phyloP scores from a whole-genome alignment of 345 rosid genomes.

The Arabis alpina region DNA sequence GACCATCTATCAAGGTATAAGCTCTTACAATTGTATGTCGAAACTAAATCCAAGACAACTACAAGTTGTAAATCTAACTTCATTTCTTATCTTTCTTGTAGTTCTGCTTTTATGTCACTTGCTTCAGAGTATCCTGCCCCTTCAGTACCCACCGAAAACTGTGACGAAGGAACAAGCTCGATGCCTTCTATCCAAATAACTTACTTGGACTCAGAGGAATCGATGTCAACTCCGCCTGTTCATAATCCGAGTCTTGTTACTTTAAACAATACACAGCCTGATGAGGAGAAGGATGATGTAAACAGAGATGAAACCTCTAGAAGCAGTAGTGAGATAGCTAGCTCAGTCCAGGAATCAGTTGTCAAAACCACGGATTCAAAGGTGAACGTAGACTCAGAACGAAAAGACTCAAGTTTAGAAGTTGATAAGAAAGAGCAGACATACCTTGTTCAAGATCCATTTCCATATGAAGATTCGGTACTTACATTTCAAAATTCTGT shows the following conservation, averaged over 20 bases:
- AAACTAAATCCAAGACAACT: conserved; percentile 10
- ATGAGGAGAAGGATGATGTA: conserved; percentile 57
- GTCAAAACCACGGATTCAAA: conserved; percentile 40
- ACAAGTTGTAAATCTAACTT: conserved; percentile 31
- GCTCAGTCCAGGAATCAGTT: conserved; percentile 48
- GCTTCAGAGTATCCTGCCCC: conserved; percentile 71
- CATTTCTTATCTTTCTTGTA: conserved; percentile 42
- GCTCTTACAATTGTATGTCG: conserved; percentile 28
- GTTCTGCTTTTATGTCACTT: conserved; percentile 94
- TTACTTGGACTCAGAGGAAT: conserved; percentile 58
- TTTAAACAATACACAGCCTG: conserved; percentile 40
- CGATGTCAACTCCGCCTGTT: conserved; percentile 45
- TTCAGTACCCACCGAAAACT: conserved; percentile 37
- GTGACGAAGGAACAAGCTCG: conserved; percentile 50
- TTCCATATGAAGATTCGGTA: conserved; percentile 65
- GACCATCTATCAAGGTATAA: conserved; percentile 91
- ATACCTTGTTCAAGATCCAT: conserved; percentile 30
- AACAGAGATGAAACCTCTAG: conserved; percentile 52
- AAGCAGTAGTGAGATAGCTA: conserved; percentile 45
- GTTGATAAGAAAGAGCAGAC: conserved; percentile 25
- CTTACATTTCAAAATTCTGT: conserved; percentile 56
- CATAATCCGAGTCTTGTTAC: conserved; percentile 56
- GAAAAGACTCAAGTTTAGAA: conserved; percentile 44
- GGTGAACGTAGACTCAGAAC: conserved; percentile 35
- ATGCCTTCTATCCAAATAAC: conserved; percentile 47